Evolutionary conservation across 768 basidiomycete genomes (phyloP).

Genomic region (Mycena maculata): DNA sequence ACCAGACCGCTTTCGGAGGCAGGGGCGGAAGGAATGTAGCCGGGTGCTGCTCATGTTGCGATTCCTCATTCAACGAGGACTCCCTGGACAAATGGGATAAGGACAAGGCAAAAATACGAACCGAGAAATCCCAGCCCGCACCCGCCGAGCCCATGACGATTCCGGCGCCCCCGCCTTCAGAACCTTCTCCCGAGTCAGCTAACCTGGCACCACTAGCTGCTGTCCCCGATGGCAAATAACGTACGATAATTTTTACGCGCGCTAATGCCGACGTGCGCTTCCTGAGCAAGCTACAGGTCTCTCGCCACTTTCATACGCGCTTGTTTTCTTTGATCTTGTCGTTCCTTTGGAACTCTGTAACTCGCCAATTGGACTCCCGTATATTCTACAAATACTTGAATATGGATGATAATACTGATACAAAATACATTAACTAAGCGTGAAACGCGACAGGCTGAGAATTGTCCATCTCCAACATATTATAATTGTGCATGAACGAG

Average conservation of each 20-base stretch:
- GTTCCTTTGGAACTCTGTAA: no score
- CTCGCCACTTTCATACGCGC: no score
- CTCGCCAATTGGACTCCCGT: no score
- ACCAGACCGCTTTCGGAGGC: conserved; percentile 43
- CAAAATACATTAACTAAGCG: neutral
- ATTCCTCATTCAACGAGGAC: conserved; percentile 58
- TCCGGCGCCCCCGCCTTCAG: neutral
- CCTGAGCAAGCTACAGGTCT: neutral
- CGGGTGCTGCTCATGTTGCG: conserved; percentile 62
- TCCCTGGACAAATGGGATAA: conserved; percentile 52
- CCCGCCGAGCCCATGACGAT: conserved; percentile 42
- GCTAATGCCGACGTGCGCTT: neutral
- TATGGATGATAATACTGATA: neutral
- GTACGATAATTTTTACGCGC: neutral
- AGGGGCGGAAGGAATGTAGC: conserved; percentile 46
- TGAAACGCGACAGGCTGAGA: conserved; percentile 2
- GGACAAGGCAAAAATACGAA: conserved; percentile 44
- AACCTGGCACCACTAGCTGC: neutral
- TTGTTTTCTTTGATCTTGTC: no score
- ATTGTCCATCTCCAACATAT: conserved; percentile 12
- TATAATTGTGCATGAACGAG: conserved; percentile 48
- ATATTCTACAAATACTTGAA: no score
- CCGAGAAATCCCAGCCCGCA: conserved; percentile 37
- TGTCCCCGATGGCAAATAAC: neutral
- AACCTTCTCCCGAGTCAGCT: neutral